phyloP scores from a whole-genome alignment of 208 protist genomes.

The Acanthamoeba sp. region DNA sequence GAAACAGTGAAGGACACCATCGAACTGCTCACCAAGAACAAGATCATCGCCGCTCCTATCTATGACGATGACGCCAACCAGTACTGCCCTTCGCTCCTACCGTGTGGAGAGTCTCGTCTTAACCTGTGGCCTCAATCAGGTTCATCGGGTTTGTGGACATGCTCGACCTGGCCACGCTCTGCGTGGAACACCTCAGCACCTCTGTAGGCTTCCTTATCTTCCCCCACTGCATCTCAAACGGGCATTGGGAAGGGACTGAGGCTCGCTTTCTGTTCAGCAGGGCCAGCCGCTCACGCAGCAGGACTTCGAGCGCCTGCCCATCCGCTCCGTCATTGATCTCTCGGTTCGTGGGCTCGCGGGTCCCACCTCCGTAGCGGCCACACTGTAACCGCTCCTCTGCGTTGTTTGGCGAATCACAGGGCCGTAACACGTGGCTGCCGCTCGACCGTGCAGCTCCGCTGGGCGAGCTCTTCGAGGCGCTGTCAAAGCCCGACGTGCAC shows the following conservation, averaged over 20 bases:
- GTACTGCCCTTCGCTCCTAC: background rate
- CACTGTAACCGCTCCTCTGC: too few relatives aligned
- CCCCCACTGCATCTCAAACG: background rate
- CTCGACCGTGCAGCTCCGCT: slow-evolving; percentile 39
- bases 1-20: slow-evolving; percentile 58
- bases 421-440: slow-evolving; percentile 49
- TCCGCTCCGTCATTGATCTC: background rate
- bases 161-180: slow-evolving; percentile 51
- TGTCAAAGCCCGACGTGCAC: slow-evolving; percentile 59
- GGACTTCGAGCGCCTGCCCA: background rate
- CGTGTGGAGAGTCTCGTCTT: background rate
- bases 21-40: slow-evolving; percentile 24
- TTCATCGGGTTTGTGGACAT: slow-evolving; percentile 72
- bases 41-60: slow-evolving; percentile 34
- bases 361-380: background rate
- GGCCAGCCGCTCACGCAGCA: background rate
- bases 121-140: background rate
- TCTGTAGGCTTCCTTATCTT: background rate
- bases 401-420: too few relatives aligned
- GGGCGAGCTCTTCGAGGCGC: slow-evolving; percentile 16
- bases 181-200: background rate
- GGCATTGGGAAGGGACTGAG: background rate
- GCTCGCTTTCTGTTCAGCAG: background rate
- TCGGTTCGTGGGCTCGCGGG: too few relatives aligned
- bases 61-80: slow-evolving; percentile 48